These are phyloP conservation scores for Luffa acutangula DNA, from an alignment of 306 rosid genomes.

Conservation along the genomic window DNA sequence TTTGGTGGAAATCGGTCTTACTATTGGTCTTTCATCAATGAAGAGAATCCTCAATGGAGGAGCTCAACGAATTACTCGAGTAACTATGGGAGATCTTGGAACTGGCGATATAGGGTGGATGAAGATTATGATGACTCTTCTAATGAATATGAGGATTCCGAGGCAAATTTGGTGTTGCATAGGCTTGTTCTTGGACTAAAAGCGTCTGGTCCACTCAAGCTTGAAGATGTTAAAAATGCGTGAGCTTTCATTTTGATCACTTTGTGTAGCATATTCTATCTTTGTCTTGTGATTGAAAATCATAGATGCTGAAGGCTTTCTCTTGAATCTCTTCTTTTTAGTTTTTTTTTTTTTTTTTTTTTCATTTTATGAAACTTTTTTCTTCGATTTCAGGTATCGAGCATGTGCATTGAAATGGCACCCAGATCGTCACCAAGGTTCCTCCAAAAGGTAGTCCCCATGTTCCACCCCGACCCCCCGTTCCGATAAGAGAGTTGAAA, in stretches of 20 bases:
- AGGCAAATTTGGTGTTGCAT: constrained; percentile 26
- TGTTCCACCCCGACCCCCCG: background rate
- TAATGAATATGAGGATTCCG: constrained; percentile 25
- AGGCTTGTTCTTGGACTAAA: constrained; percentile 74
- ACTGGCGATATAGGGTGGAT: constrained; percentile 29
- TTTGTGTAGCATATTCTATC: background rate
- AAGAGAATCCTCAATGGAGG: constrained; percentile 54
- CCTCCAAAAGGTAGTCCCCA: constrained; percentile 58
- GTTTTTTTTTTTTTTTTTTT: background rate
- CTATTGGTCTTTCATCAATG: constrained; percentile 62
- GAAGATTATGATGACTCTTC: constrained; percentile 40
- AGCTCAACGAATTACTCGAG: constrained; percentile 37
- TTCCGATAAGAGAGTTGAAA: background rate
- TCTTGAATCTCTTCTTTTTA: background rate
- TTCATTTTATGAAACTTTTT: background rate
- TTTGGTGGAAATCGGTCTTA: constrained; percentile 49
- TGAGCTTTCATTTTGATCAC: constrained; percentile 22
- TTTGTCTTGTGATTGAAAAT: background rate
- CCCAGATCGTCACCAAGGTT: constrained; percentile 88
- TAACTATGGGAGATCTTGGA: constrained; percentile 36
- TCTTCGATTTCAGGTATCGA: constrained; percentile 44
- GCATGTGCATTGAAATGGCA: constrained; percentile 82
- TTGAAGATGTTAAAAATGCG: constrained; percentile 81
- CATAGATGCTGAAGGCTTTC: background rate
- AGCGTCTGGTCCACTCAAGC: constrained; percentile 62